Base-by-base conservation (phyloP, 2,329 filamentous ascomycete species). In the Fusarium setosum region DNA sequence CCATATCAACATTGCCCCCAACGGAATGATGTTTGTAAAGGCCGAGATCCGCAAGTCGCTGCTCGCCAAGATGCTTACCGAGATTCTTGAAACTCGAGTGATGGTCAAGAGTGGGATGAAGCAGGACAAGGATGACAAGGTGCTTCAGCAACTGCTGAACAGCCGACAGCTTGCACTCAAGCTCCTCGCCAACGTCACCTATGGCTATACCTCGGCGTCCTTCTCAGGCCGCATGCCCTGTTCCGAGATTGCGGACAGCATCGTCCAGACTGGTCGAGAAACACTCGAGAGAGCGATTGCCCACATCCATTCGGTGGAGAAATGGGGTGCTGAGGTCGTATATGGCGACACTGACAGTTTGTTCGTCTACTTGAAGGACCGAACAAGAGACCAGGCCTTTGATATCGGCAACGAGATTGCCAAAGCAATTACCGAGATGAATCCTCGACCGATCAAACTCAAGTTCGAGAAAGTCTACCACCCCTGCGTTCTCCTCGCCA, bases 61-160 rank as follows among this genome's bases (percentile, higher is more conserved):
- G 6, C 83, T 99, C 5, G 95, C 95, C 5, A 97, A 97, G 79
- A 99, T 99, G 96, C 82, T 99, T 63, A 91, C 92, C 4, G 96
- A 99, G 78, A 96, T 99, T 21, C 84, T 99, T 12, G 95, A 98
- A 77, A 98, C 96, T 6, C 88, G 96, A 63, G 91, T 98, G 32
- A 99, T 99, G 96, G 92, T 99, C 59, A 99, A 99, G 79, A 92
- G 89, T 69, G 94, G 95, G 12, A 97, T 99, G 95, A 97, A 97
- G 75, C 84, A 89, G 60, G 93, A 97, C 78, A 96, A 94, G 75
- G 90, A 95, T 56, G 94, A 98, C 79, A 94, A 89, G 75, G 87
- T 88, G 0, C 80, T 98, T 15, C 95, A 98, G 72, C 90, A 92
- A 62, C 85, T 98, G 12, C 83, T 98, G 17, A 96, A 99, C 80